Base-by-base conservation (phyloP, 2,329 filamentous ascomycete species). In the Cladosporium sp. region DNA sequence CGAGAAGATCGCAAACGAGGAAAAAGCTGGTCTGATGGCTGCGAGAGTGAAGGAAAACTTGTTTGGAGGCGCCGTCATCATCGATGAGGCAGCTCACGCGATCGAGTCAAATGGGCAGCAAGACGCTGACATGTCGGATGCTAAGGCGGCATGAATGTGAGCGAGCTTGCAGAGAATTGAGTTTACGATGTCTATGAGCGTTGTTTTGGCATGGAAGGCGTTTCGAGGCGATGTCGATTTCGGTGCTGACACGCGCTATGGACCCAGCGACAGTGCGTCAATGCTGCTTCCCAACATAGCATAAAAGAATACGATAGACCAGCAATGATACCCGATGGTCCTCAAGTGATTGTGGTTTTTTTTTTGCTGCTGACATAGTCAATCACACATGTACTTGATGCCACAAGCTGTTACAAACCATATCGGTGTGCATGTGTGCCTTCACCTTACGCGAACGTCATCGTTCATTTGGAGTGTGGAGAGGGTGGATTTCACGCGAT, bases 1-100 rank as follows among this genome's bases (percentile, higher is more conserved):
- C n/a, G 82, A 79, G 64, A 78, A 83, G 71, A 82, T 88, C 65
- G 82, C 83, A 1, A 78, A 79, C 8, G 84, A 87, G 71, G 85
- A 88, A 74, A 77, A 75, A 66, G 83, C 82, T n/a, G 86, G 86
- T 0, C 67, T 88, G 62, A 75, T 87, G 69, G 84, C 85, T 1
- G 78, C 79, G 0, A 80, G 84, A 66, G 80, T 88, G 62, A 89
- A 88, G 76, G 81, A 81, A 51, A 80, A 80, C 67, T 73, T 89
- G 5, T 89, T 89, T 59, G 59, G 64, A 7, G 60, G 62, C 15
- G 63, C 64, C 20, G 60, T 60, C 19, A 50, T 58, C 20, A 51
- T 62, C 11, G 63, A 64, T 12, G 58, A 52, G n/a, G 60, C 56
- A 22, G 59, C 57, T 5, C 34, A 30, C n/a, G 39, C 42, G 25